Evolutionary conservation across 805 yeast species (phyloP), one percentile per base, ranked within the genome.

Genomic region (Wickerhamiella sorbophila): DNA sequence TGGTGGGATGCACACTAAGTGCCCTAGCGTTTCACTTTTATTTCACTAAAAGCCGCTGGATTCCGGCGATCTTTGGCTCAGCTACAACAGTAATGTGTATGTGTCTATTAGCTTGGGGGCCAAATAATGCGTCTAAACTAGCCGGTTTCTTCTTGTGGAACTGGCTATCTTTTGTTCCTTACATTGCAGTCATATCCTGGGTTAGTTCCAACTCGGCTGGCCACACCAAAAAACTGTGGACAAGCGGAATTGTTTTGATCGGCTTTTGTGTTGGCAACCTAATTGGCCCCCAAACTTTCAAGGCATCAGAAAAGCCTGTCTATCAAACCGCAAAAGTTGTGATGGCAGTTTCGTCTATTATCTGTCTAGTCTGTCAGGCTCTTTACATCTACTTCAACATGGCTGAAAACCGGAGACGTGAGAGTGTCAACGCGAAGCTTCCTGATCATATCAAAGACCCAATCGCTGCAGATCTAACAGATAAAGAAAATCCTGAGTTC

Each of bases 211-310:
- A 73, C 49, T 63, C 66, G 37, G 72, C 72, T 5, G 81, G 81
- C 6, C 70, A 67, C 51, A 73, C 80, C 9, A 75, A 75, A 59
- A 73, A 72, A 53, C 56, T 64, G 37, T 61, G 70, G 2, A 66
- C 62, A 1, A 70, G 64, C 51, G 69, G 73, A 1, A 48, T 69
- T 24, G 56, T 61, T 44, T 61, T 74, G 33, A 52, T 74, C 38
- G 71, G 69, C 4, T 72, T 66, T 56, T 69, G 75, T 53, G 69
- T 63, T 6, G 79, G 79, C 18, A 75, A 73, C 51, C 57, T 71
- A 38, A 58, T 65, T 38, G 79, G 79, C 3, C 77, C 79, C 9
- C 75, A 78, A 58, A 67, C 80, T 16, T 81, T 81, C 62, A 67
- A 64, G 44, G 58, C 69, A 0, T 49, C 58, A 4, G 72, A 78